Conservation (phyloP, 306 rosid genomes). For the Trifolium repens region DNA sequence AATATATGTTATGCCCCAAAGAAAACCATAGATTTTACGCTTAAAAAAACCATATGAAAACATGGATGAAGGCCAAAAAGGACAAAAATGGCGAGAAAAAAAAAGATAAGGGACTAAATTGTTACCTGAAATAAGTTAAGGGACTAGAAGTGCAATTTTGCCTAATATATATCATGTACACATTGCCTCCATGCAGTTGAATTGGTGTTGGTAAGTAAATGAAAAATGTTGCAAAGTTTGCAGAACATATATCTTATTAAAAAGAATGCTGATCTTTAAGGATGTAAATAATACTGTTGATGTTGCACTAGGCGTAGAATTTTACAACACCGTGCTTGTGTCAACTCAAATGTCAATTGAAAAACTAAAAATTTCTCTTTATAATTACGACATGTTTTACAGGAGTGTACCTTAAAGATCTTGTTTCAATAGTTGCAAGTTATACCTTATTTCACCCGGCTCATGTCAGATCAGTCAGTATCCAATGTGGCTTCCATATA, state of each 20-base stretch:
- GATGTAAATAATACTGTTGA: constrained; percentile 14
- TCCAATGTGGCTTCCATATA: background rate
- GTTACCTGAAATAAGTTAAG: too few species aligned
- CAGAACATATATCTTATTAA: background rate
- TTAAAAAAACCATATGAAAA: too few species aligned
- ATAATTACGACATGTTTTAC: constrained; percentile 6
- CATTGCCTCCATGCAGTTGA: constrained; percentile 17
- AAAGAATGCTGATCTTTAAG: background rate
- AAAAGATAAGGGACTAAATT: too few species aligned
- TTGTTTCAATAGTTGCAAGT: constrained; percentile 23
- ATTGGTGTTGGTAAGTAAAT: constrained; percentile 1
- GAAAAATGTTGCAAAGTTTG: constrained; percentile 21
- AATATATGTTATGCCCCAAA: too few species aligned
- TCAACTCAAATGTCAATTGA: background rate
- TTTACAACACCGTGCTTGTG: background rate
- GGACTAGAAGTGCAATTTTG: too few species aligned
- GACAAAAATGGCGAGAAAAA: too few species aligned
- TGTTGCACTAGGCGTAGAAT: background rate
- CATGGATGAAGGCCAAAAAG: too few species aligned
- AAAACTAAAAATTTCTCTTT: constrained; percentile 1
- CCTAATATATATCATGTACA: background rate
- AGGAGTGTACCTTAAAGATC: background rate
- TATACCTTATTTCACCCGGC: background rate
- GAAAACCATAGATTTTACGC: too few species aligned
- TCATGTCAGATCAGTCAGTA: background rate